Evolutionary conservation across 2,329 filamentous ascomycete species (phyloP), one percentile per base, ranked within the genome.

Genomic region (Fonsecaea erecta): DNA sequence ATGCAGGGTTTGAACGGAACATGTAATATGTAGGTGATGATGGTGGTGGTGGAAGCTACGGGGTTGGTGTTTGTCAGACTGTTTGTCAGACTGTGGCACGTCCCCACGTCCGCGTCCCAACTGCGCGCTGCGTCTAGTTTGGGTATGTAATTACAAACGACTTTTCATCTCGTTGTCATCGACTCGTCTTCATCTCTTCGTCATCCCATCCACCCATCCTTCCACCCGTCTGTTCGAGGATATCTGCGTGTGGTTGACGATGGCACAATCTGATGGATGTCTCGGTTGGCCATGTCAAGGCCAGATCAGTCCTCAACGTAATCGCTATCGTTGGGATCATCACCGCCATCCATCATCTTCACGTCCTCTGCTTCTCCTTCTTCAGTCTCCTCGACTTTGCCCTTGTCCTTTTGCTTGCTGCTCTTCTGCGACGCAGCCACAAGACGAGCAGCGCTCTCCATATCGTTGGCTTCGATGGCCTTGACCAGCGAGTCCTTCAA

Each of bases 381-480:
- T 6, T 55, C 35, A n/a, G 26, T 40, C 52, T 26, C 26, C 37
- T 48, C 16, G 8, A 7, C 35, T 35, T 56, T 62, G n/a, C 14
- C 35, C 51, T 60, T 64, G n/a, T 16, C 53, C 34, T 54, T 62
- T 34, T 21, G 43, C 26, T 37, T 32, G n/a, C 21, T 21, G 34
- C 21, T 43, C 35, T 58, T 62, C 63, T 51, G 43, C 26, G 43
- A 43, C 8, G n/a, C 3, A 12, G 40, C 46, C 12, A 30, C 52
- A 11, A 65, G 24, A 14, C 60, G 54, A 46, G 16, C 46, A 12
- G 30, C 46, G 16, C 46, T 26, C 24, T 26, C 54, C 59, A 60
- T 35, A 46, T 66, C 54, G n/a, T 60, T 37, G 18, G 60, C 35
- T 34, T 56, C 32, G 24, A 62, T 30, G 46, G 60, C 63, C 4